Base-by-base conservation (phyloP, 2,329 filamentous ascomycete species). In the Aspergillus novofumigatus region DNA sequence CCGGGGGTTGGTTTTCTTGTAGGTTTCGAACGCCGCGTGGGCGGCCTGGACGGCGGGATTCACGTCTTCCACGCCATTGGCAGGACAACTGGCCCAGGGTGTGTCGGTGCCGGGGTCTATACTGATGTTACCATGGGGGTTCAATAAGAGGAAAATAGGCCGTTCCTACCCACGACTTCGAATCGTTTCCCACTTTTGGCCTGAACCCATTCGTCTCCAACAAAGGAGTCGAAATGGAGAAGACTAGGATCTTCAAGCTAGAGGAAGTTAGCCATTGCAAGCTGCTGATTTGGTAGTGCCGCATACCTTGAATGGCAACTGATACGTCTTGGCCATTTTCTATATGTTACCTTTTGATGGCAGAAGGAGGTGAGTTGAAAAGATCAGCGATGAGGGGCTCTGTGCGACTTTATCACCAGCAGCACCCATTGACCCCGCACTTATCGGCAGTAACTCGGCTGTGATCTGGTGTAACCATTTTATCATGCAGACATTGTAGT, bases 1-100 rank as follows among this genome's bases (percentile, higher is more conserved):
- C 17, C 84, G 78, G 0, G 87, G 86, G 61, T 82, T 87, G 54
- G 81, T 72, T 60, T 84, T 86, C 57, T 77, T 79, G 73, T 83
- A 90, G 21, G 73, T 72, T 60, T 84, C 73, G 64, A 89, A 89
- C 3, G 84, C 83, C n/a, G 74, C 72, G 58, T 87, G 78, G 0
- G 86, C 82, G 45, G 81, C 79, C 63, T 83, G 73, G 6, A 88
- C 84, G 1, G 86, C 82, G 4, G 70, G 71, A 58, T 86, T 81
- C 54, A 88, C 85, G 70, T 89, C 87, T 45, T 84, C 82, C n/a
- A 71, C 69, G 4, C 70, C 68, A 62, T 76, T 80, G 62, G 81
- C 76, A 0, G 82, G 77, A 61, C 79, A 81, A 7, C 77, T 77
- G 2, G 80, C 77, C 80, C 81, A 85, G 3, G 73, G 61, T 49